Percentiles rank a stretch among this genome's conserved stretches.
These are phyloP conservation scores for Hebeloma cylindrosporum DNA, from an alignment of 768 basidiomycete species.

Conservation along the genomic window DNA sequence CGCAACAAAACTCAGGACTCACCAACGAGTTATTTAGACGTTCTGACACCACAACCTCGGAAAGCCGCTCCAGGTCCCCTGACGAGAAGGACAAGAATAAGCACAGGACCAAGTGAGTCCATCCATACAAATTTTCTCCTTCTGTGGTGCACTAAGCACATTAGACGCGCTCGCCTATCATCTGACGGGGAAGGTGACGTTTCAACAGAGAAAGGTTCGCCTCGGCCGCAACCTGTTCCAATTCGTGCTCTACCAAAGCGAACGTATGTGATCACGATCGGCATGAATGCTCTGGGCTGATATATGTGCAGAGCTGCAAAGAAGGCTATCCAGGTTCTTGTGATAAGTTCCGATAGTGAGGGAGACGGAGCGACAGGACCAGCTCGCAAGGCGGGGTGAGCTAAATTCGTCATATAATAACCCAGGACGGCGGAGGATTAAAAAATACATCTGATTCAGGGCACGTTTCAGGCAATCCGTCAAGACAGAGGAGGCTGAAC, in stretches of 20 bases:
- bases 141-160: neutral
- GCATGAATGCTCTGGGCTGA: neutral
- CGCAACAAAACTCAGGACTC: constrained; percentile 1
- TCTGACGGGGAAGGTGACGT: constrained; percentile 44
- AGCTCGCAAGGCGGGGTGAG: constrained; percentile 17
- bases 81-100: constrained; percentile 31
- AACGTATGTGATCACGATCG: constrained; percentile 43
- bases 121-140: neutral
- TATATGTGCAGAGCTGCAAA: constrained; percentile 36
- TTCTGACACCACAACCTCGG: constrained; percentile 50
- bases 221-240: constrained; percentile 38
- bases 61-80: constrained; percentile 34
- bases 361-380: constrained; percentile 21
- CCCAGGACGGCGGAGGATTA: neutral
- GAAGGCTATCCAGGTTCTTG: constrained; percentile 34
- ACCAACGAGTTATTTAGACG: constrained; percentile 37
- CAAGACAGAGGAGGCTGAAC: constrained; percentile 38
- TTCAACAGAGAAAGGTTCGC: constrained; percentile 31
- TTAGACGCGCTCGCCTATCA: constrained; percentile 55
- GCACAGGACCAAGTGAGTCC: constrained; percentile 42
- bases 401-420: neutral
- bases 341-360: constrained; percentile 40
- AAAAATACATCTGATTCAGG: constrained; percentile 2
- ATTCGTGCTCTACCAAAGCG: constrained; percentile 56
- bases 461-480: constrained; percentile 15